Evolutionary conservation across 129 eudicot species (phyloP).

Genomic region (Arctium minus): DNA sequence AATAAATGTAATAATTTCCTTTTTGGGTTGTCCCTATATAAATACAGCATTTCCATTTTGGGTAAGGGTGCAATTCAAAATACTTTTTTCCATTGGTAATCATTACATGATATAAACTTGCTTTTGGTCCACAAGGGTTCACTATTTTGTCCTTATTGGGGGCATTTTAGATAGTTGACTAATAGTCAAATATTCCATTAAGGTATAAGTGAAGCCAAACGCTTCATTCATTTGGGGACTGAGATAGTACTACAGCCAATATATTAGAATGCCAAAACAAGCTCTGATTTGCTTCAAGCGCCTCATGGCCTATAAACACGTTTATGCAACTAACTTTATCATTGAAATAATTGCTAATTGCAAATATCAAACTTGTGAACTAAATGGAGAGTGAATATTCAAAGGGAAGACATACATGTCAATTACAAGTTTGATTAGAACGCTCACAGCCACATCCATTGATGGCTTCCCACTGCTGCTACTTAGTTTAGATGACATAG

Average conservation of each 20-base stretch:
- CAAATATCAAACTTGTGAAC: neutral
- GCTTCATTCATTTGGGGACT: neutral
- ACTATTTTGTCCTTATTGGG: neutral
- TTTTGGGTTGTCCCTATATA: neutral
- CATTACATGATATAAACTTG: neutral
- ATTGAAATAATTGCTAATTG: neutral
- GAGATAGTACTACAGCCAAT: neutral
- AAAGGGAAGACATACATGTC: constrained; percentile 73
- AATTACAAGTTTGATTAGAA: constrained; percentile 90
- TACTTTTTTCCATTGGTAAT: neutral
- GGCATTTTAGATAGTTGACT: neutral
- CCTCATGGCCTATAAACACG: constrained; percentile 7
- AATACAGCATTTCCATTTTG: neutral
- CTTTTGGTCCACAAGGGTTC: neutral
- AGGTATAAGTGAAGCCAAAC: neutral
- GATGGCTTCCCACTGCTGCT: constrained; percentile 85
- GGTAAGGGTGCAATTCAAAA: neutral
- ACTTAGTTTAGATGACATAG: constrained; percentile 68
- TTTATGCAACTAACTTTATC: constrained; percentile 8
- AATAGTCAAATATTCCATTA: neutral
- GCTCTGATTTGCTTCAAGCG: neutral
- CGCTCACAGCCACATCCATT: constrained; percentile 99
- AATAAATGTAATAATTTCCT: neutral
- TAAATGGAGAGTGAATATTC: neutral
- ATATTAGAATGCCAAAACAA: neutral